Conservation (phyloP, 148 eudicot species). For the Amaranthus hypochondriacus region DNA sequence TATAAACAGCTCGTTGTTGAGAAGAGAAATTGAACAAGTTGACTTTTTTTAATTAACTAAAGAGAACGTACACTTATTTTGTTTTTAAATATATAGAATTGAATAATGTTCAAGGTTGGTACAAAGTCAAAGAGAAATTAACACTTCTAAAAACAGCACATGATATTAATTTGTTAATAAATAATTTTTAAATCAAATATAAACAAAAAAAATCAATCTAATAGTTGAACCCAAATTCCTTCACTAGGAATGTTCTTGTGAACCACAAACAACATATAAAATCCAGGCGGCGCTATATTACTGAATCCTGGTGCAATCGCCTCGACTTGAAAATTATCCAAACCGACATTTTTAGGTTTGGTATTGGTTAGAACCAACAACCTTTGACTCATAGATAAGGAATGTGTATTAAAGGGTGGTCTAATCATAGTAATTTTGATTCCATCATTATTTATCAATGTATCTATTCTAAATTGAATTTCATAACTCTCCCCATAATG, state of each 20-base stretch:
- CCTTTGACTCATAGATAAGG: constrained; percentile 55
- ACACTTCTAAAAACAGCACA: too few species aligned
- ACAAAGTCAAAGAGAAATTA: too few species aligned
- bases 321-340: constrained; percentile 20
- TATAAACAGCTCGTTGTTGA: too few species aligned
- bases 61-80: too few species aligned
- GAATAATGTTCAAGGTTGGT: too few species aligned
- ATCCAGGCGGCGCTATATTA: constrained; percentile 50
- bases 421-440: constrained; percentile 50
- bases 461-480: constrained; percentile 29
- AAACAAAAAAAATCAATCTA: too few species aligned
- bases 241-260: constrained; percentile 51
- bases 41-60: too few species aligned
- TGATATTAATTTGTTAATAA: too few species aligned
- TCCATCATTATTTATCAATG: constrained; percentile 12
- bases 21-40: too few species aligned
- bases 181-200: too few species aligned
- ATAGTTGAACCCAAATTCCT: constrained; percentile 68
- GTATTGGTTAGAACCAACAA: constrained; percentile 14
- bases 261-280: constrained; percentile 54
- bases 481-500: constrained; percentile 25
- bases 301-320: constrained; percentile 32
- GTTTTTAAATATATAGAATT: too few species aligned
- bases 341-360: neutral
- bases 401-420: constrained; percentile 71